These are phyloP conservation scores for Claviceps maximensis DNA, from an alignment of 2,329 filamentous ascomycete species.

Conservation along the genomic window DNA sequence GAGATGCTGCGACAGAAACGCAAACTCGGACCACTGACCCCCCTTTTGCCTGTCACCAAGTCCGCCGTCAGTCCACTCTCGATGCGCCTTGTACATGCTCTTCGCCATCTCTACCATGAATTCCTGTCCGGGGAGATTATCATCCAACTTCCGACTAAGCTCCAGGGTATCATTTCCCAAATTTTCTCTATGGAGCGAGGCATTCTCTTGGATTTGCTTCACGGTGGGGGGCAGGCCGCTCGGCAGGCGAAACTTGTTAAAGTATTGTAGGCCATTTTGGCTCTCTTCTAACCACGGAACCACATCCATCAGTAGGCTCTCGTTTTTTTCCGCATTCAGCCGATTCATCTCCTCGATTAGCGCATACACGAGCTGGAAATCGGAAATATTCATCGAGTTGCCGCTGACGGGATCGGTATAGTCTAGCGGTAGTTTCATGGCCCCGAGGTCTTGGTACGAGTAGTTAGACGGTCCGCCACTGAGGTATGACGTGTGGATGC, in stretches of 20 bases:
- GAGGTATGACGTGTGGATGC: conserved; percentile 51
- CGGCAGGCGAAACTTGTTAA: conserved; percentile 31
- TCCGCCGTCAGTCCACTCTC: conserved; percentile 21
- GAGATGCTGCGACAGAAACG: conserved; percentile 47
- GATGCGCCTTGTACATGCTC: conserved; percentile 33
- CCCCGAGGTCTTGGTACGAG: conserved; percentile 54
- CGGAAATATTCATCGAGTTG: conserved; percentile 45
- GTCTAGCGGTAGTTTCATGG: conserved; percentile 49
- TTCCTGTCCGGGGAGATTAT: conserved; percentile 21
- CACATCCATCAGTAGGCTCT: conserved; percentile 41
- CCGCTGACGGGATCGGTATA: conserved; percentile 32
- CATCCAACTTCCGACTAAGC: conserved; percentile 23
- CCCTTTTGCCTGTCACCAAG: conserved; percentile 30
- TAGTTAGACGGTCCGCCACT: conserved; percentile 46
- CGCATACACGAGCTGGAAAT: conserved; percentile 53
- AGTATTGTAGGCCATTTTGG: conserved; percentile 39
- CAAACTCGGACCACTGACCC: conserved; percentile 52
- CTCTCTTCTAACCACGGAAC: conserved; percentile 48
- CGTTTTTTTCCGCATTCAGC: conserved; percentile 36
- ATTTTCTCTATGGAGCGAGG: conserved; percentile 21
- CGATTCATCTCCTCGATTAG: conserved; percentile 46
- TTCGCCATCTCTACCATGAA: conserved; percentile 24
- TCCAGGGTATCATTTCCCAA: conserved; percentile 16
- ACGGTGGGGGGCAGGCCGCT: conserved; percentile 40
- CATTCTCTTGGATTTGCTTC: conserved; percentile 31